Evolutionary conservation across 2,329 filamentous ascomycete species (phyloP).

Genomic region (Talaromyces sp.): DNA sequence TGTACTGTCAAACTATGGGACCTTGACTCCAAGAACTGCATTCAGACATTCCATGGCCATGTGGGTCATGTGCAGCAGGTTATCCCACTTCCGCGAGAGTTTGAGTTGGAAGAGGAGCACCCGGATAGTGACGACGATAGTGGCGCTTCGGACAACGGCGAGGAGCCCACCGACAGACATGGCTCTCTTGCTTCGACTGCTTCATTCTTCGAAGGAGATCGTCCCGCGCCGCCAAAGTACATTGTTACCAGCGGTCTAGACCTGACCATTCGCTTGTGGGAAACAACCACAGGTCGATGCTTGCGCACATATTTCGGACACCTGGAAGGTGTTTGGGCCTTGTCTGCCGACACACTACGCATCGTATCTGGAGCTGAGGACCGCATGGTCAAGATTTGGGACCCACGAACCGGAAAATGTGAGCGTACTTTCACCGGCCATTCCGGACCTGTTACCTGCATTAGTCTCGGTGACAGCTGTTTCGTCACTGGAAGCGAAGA

Average conservation of each 20-base stretch:
- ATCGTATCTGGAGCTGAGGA: conserved; percentile 89
- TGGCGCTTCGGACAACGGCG: conserved; percentile 31
- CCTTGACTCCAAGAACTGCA: conserved; percentile 74
- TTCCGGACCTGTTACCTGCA: conserved; percentile 84
- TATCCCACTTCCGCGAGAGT: conserved; percentile 75
- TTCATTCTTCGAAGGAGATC: conserved; percentile 58
- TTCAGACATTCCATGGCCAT: conserved; percentile 77
- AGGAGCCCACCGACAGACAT: conserved; percentile 23
- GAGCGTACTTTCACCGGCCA: conserved; percentile 91
- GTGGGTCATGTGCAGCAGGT: conserved; percentile 95
- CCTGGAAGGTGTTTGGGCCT: conserved; percentile 90
- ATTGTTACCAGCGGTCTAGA: conserved; percentile 92
- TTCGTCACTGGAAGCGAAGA: conserved; percentile 93
- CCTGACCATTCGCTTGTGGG: conserved; percentile 88
- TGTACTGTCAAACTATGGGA: conserved; percentile 91
- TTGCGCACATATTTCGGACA: conserved; percentile 94
- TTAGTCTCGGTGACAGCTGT: conserved; percentile 81
- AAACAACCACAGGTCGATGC: conserved; percentile 74
- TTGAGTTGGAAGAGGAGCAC: conserved; percentile 80
- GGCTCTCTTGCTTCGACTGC: conserved; percentile 32
- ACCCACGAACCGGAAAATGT: conserved; percentile 83
- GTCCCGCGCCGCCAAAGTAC: conserved; percentile 76
- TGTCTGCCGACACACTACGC: conserved; percentile 82
- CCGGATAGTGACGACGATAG: conserved; percentile 56
- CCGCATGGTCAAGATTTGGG: conserved; percentile 94